A percentile compares a stretch with the other conserved stretches of the same genome.
These are phyloP conservation scores for Trametes punicea DNA, from an alignment of 768 basidiomycete species.

Conservation along the genomic window DNA sequence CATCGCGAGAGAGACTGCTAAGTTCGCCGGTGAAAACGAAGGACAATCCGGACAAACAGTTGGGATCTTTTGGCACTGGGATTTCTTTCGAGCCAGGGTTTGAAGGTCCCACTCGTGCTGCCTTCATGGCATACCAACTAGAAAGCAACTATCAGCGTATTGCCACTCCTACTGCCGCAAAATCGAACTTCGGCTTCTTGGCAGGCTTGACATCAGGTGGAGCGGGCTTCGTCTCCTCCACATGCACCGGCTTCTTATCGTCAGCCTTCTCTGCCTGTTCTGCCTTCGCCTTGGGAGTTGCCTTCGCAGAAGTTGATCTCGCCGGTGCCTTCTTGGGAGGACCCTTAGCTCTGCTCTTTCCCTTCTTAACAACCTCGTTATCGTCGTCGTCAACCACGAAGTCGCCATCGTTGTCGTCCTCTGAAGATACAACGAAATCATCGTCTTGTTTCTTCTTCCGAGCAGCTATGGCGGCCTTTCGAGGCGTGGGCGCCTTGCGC, in stretches of 20 bases:
- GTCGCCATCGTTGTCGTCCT: constrained; percentile 27
- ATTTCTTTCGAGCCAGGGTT: constrained; percentile 55
- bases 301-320: constrained; percentile 6
- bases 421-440: constrained; percentile 31
- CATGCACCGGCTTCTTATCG: constrained; percentile 8
- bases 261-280: constrained; percentile 16
- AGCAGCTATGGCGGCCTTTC: constrained; percentile 21
- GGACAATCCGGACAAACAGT: constrained; percentile 80
- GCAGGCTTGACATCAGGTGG: constrained; percentile 14
- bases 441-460: constrained; percentile 34
- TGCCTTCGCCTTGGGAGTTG: constrained; percentile 4
- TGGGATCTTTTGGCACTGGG: constrained; percentile 69
- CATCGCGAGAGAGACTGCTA: constrained; percentile 81
- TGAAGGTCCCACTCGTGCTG: constrained; percentile 61
- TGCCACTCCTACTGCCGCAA: too few relatives aligned
- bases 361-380: constrained; percentile 18
- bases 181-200: constrained; percentile 23
- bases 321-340: constrained; percentile 20
- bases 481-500: constrained; percentile 3
- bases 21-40: constrained; percentile 98
- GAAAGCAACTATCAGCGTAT: too few relatives aligned
- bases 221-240: constrained; percentile 6
- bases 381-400: constrained; percentile 23
- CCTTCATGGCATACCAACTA: constrained; percentile 53
- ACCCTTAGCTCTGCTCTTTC: constrained; percentile 18